Evolutionary conservation across 169 alveolate species (phyloP), one percentile per base, ranked within the genome.

Genomic region (Plasmodium cynomolgi): DNA sequence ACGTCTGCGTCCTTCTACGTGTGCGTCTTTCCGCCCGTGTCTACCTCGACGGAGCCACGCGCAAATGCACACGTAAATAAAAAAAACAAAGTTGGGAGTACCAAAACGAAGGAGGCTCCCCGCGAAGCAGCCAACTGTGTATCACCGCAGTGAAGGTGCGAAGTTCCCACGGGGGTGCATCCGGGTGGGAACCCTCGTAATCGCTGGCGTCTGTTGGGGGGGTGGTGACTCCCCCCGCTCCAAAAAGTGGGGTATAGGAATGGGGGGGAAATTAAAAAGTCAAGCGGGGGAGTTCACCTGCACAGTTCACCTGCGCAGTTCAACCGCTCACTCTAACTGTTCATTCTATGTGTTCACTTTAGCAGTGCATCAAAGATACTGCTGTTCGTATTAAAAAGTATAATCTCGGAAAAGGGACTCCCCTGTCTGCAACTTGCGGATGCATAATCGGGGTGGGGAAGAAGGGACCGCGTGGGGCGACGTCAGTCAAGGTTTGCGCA

Each of bases 391-490:
- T 11, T 79, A 13, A 79, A 79, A 34, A 79, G 11, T 13, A 31
- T 7, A 39, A 8, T 41, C 58, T 39, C 29, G 37, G 31, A 74
- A 31, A 74, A 31, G 41, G 29, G 68, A 68, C 44, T 15, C 31
- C 73, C 47, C 54, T 71, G 92, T 71, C 82, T 83, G 92, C 92
- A 83, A 33, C 7, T 62, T 37, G 17, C 33, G 31, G 74, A 84
- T 26, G 39, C 54, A 41, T 20, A 37, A 34, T 3, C 7, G 4
- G 33, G 31, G 33, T 58, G 31, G 1, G 31, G 31, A 58, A 58
- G 74, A 58, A 17, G 4, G 8, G 74, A 58, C 74, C 31, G 8
- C 74, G 75, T 62, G 29, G 75, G 75, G 75, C 3, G 34, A 62
- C 33, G 75, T 20, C 33, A 62, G 33, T 7, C 75, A n/a, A 62